phyloP scores from a whole-genome alignment of 305 asterid species.

The Euphrasia arctica region DNA sequence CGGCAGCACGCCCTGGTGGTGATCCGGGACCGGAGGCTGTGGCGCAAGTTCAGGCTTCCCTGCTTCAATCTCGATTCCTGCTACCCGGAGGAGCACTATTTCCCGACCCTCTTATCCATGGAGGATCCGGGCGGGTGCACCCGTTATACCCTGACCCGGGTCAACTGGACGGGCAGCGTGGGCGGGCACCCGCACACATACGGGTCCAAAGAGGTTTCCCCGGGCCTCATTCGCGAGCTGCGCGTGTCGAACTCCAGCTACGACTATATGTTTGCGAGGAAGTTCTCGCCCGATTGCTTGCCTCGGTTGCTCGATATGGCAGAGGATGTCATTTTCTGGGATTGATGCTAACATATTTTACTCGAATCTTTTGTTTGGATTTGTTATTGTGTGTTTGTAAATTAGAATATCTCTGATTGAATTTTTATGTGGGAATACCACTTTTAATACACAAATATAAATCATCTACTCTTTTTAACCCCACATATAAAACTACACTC shows the following conservation, averaged over 20 bases:
- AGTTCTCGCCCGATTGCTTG: constrained; percentile 74
- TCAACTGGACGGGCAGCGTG: constrained; percentile 69
- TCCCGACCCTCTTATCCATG: constrained; percentile 81
- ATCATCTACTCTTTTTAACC: too few relatives aligned
- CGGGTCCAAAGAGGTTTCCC: constrained; percentile 46
- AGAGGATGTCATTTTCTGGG: too few relatives aligned
- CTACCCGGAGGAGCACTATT: constrained; percentile 87
- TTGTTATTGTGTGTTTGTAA: too few relatives aligned
- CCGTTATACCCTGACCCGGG: constrained; percentile 68
- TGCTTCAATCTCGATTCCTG: constrained; percentile 62
- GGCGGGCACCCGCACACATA: constrained; percentile 85
- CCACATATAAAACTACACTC: too few relatives aligned
- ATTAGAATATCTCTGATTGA: too few relatives aligned
- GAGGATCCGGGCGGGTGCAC: constrained; percentile 73
- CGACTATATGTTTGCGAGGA: constrained; percentile 68
- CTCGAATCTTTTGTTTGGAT: too few relatives aligned
- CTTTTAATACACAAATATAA: too few relatives aligned
- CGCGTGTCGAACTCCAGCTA: constrained; percentile 58
- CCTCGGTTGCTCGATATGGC: constrained; percentile 60
- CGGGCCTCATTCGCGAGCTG: constrained; percentile 50
- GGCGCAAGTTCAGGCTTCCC: constrained; percentile 74
- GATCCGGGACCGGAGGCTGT: constrained; percentile 60
- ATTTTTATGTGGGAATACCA: too few relatives aligned
- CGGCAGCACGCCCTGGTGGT: constrained; percentile 60
- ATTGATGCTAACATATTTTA: too few relatives aligned